phyloP scores from a whole-genome alignment of 495 filamentous ascomycete genomes.

The Extremus antarcticus region DNA sequence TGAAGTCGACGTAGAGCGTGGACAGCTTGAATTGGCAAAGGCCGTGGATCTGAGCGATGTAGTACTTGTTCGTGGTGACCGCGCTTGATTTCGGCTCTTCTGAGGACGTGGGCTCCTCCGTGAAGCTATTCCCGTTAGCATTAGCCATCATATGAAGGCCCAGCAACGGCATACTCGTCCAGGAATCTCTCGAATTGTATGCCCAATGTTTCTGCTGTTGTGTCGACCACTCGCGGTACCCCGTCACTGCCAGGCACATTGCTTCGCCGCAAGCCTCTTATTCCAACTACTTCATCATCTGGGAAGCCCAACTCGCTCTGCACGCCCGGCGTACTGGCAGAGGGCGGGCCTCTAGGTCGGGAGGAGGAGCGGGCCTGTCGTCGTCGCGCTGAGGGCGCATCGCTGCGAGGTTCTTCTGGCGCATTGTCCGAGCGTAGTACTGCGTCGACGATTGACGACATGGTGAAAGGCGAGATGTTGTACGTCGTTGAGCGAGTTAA shows the following conservation, averaged over 20 bases:
- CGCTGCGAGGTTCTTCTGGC: conserved; percentile 22
- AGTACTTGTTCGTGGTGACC: conserved; percentile 79
- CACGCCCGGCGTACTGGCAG: conserved; percentile 49
- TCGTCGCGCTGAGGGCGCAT: conserved; percentile 22
- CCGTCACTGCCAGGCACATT: conserved; percentile 49
- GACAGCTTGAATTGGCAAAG: conserved; percentile 78
- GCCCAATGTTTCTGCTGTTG: conserved; percentile 74
- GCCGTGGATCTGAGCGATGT: conserved; percentile 89
- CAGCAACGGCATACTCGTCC: conserved; percentile 49
- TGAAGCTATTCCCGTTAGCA: conserved; percentile 43
- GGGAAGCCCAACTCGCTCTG: conserved; percentile 55
- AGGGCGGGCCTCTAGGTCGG: conserved; percentile 50
- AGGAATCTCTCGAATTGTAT: conserved; percentile 80
- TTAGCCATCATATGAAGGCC: neutral
- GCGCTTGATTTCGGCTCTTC: conserved; percentile 64
- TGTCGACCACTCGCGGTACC: conserved; percentile 78
- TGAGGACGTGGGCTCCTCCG: conserved; percentile 65
- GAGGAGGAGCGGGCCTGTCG: conserved; percentile 39
- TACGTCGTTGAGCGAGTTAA: neutral
- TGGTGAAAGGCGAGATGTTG: conserved; percentile 3
- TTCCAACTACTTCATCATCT: conserved; percentile 52
- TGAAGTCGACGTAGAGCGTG: conserved; percentile 94
- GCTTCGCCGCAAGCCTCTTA: conserved; percentile 43
- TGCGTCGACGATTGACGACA: conserved; percentile 29
- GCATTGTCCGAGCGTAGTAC: conserved; percentile 24